Evolutionary conservation across 2,329 filamentous ascomycete genomes (phyloP).

Genomic region (Arthrobotrys conoides): DNA sequence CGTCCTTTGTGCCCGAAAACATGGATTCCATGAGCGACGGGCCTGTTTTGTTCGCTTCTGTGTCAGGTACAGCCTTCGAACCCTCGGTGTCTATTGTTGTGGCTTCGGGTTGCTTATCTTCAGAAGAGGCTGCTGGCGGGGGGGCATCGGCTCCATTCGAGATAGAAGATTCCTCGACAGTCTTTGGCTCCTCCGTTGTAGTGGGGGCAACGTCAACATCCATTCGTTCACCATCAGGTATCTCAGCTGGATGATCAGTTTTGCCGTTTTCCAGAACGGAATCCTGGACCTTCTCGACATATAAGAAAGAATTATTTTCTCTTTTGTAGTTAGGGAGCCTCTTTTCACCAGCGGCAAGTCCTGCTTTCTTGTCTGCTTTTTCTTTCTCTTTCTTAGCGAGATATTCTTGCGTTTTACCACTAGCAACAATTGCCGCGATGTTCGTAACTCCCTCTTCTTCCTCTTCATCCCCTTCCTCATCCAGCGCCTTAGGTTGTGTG

Average conservation of each 20-base stretch:
- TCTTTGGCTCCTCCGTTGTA: conserved; percentile 39
- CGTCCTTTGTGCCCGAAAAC: conserved; percentile 55
- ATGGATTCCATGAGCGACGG: conserved; percentile 52
- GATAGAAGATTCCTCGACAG: conserved; percentile 64
- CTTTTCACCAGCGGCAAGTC: conserved; percentile 68
- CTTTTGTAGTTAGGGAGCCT: conserved; percentile 81
- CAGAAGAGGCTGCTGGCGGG: conserved; percentile 39
- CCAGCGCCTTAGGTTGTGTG: conserved; percentile 23
- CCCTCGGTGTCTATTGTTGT: conserved; percentile 50
- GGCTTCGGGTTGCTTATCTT: conserved; percentile 54
- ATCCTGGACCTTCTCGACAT: conserved; percentile 74
- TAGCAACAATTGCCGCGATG: conserved; percentile 86
- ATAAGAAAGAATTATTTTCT: conserved; percentile 78
- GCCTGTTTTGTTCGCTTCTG: conserved; percentile 40
- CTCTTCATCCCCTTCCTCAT: conserved; percentile 66
- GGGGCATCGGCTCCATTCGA: conserved; percentile 62
- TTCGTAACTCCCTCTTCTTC: conserved; percentile 82
- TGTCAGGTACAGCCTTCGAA: conserved; percentile 39
- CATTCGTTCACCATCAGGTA: conserved; percentile 62
- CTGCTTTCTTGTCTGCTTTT: conserved; percentile 75
- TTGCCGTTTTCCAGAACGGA: conserved; percentile 23
- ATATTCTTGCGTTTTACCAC: conserved; percentile 85
- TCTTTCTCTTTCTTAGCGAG: conserved; percentile 86
- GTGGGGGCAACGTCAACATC: conserved; percentile 61
- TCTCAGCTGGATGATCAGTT: conserved; percentile 66